These are phyloP conservation scores for Zymoseptoria pseudotritici DNA, from an alignment of 2,329 filamentous ascomycete species.

Conservation along the genomic window DNA sequence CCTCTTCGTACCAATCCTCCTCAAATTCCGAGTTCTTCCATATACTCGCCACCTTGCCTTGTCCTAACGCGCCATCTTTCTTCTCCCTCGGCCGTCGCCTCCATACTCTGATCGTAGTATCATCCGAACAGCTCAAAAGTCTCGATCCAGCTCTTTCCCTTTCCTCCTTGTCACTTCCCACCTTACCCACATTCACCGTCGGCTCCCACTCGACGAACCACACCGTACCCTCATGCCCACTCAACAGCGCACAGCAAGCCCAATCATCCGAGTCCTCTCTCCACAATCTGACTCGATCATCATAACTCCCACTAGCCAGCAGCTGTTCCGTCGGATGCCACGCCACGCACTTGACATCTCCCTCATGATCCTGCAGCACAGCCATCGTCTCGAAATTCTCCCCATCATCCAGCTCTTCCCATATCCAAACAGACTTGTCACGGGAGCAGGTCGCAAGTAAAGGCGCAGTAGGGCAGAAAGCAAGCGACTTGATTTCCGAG, in stretches of 20 bases:
- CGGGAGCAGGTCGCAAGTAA: conserved; percentile 83
- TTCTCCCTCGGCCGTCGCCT: conserved; percentile 51
- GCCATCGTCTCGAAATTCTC: conserved; percentile 97
- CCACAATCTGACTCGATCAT: conserved; percentile 84
- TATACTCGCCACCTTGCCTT: conserved; percentile 74
- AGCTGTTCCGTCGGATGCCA: conserved; percentile 80
- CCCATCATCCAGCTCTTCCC: conserved; percentile 85
- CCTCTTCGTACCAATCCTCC: conserved; percentile 78
- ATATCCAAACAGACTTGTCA: conserved; percentile 96
- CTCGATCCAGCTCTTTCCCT: conserved; percentile 45
- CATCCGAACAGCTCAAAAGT: conserved; percentile 77
- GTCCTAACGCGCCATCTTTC: conserved; percentile 34
- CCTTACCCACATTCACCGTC: conserved; percentile 28
- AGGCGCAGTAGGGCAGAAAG: conserved; percentile 65
- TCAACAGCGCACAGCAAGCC: conserved; percentile 76
- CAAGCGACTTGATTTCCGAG: conserved; percentile 77
- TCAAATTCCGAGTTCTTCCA: conserved; percentile 65
- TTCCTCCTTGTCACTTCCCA: conserved; percentile 27
- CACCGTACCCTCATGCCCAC: conserved; percentile 77
- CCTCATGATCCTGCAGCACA: conserved; percentile 87
- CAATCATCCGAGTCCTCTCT: conserved; percentile 89
- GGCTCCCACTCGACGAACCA: conserved; percentile 73
- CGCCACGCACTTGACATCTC: conserved; percentile 86
- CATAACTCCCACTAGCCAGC: conserved; percentile 86
- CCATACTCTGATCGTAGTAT: conserved; percentile 75